These are phyloP conservation scores for Podaxis sp. DNA, from an alignment of 768 basidiomycete genomes.

Conservation along the genomic window DNA sequence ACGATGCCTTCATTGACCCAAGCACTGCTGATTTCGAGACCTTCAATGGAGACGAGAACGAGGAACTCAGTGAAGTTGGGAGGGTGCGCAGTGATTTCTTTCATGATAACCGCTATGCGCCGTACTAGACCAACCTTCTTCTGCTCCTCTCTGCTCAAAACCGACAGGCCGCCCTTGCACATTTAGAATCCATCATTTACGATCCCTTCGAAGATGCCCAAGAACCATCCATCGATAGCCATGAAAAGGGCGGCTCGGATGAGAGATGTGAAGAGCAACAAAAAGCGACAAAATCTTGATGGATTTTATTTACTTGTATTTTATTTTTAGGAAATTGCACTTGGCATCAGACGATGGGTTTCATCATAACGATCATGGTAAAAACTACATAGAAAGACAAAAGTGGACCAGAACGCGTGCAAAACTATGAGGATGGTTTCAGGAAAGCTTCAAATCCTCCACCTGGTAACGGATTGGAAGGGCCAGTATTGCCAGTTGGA, in stretches of 20 bases:
- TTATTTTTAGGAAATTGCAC: neutral
- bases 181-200: constrained; percentile 81
- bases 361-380: neutral
- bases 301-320: neutral
- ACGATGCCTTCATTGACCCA: constrained; percentile 58
- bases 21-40: constrained; percentile 49
- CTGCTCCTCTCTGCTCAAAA: constrained; percentile 20
- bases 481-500: neutral
- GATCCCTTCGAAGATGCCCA: constrained; percentile 36
- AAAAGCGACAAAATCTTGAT: neutral
- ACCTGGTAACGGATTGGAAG: neutral
- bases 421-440: constrained; percentile 1
- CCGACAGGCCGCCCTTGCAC: constrained; percentile 73
- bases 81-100: constrained; percentile 91
- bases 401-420: neutral
- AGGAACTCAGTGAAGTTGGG: constrained; percentile 85
- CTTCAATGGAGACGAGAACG: constrained; percentile 55
- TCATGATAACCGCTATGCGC: constrained; percentile 74
- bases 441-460: constrained; percentile 15
- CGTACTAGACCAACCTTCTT: constrained; percentile 68
- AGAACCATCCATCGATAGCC: constrained; percentile 2
- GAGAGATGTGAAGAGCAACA: constrained; percentile 5
- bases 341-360: neutral
- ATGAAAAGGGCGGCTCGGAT: neutral
- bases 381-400: neutral